Percentiles rank a stretch among this genome's conserved stretches.
Evolutionary conservation across 2,329 filamentous ascomycete species (phyloP).

Genomic region (Nectriaceae sp.): DNA sequence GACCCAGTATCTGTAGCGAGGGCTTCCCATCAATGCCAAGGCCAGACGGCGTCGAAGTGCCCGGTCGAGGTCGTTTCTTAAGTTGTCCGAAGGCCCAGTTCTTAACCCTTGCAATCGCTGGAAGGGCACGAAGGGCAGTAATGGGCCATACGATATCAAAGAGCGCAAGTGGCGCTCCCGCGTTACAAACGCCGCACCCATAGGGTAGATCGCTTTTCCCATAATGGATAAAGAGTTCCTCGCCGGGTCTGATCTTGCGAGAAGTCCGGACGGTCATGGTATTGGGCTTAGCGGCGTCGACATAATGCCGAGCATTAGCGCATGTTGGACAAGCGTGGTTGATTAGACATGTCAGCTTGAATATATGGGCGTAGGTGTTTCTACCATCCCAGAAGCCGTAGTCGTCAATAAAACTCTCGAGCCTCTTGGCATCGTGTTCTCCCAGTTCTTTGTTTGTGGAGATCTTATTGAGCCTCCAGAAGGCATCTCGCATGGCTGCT

Average conservation of each 20-base stretch:
- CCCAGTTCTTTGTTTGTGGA: not conserved
- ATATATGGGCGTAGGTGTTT: slow-evolving; percentile 17
- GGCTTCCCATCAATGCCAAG: too few relatives aligned
- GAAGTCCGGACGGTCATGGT: slow-evolving; percentile 19
- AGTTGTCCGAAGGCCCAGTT: too few relatives aligned
- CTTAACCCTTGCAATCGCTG: too few relatives aligned
- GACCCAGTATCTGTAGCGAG: too few relatives aligned
- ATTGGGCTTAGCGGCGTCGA: slow-evolving; percentile 7
- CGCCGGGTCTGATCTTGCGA: slow-evolving; percentile 22
- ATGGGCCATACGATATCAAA: too few relatives aligned
- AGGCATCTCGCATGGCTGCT: not conserved
- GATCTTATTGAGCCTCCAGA: slow-evolving; percentile 17
- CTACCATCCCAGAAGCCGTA: slow-evolving; percentile 25
- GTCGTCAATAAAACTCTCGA: slow-evolving; percentile 24
- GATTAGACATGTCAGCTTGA: slow-evolving; percentile 24
- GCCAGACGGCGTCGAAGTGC: too few relatives aligned
- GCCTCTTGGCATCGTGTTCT: slow-evolving; percentile 4
- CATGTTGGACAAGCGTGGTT: slow-evolving; percentile 36
- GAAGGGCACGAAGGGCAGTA: too few relatives aligned
- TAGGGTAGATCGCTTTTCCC: slow-evolving; percentile 28
- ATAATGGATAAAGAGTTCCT: slow-evolving; percentile 42
- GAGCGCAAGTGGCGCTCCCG: too few relatives aligned
- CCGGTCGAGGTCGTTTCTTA: too few relatives aligned
- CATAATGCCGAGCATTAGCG: slow-evolving; percentile 27
- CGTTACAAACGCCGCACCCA: slow-evolving; percentile 29